Evolutionary conservation across 2,329 filamentous ascomycete genomes (phyloP).

Genomic region (Aspergillus thermomutatus): DNA sequence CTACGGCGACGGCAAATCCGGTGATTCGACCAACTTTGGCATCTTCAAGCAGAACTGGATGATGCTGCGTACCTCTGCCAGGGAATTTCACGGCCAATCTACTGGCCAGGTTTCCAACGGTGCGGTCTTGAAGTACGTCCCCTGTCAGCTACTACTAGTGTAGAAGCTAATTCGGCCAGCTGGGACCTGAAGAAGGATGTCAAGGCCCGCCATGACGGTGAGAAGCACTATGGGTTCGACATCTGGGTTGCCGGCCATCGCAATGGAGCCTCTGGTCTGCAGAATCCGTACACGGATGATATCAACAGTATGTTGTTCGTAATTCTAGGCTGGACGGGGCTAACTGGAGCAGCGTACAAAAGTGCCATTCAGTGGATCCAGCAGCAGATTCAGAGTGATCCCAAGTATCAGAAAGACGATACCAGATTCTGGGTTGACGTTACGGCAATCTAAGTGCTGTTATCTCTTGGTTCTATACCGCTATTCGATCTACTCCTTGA

Average conservation of each 20-base stretch:
- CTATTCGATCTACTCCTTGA: too few species aligned
- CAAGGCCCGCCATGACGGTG: conserved; percentile 20
- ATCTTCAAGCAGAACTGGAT: conserved; percentile 33
- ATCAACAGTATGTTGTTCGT: conserved; percentile 14
- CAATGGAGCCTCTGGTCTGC: conserved; percentile 18
- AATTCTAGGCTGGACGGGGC: not conserved
- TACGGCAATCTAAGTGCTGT: conserved; percentile 15
- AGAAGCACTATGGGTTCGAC: conserved; percentile 19
- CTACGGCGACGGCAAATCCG: conserved; percentile 27
- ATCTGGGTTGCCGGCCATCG: conserved; percentile 23
- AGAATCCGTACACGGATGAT: conserved; percentile 18
- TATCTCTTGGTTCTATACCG: too few species aligned
- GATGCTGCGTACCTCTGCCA: conserved; percentile 25
- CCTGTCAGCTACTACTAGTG: not conserved
- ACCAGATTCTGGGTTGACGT: conserved; percentile 26
- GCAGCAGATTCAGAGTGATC: conserved; percentile 18
- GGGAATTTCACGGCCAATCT: conserved; percentile 20
- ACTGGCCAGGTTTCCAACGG: conserved; percentile 22
- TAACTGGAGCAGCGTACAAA: conserved; percentile 9
- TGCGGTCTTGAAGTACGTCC: conserved; percentile 24
- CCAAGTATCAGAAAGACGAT: conserved; percentile 21
- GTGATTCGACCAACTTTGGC: conserved; percentile 29
- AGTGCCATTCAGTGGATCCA: conserved; percentile 25
- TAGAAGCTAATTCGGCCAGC: conserved; percentile 3
- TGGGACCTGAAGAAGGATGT: conserved; percentile 16